Conservation (phyloP, 2,329 filamentous ascomycete genomes). For the Penicillium frequentans region DNA sequence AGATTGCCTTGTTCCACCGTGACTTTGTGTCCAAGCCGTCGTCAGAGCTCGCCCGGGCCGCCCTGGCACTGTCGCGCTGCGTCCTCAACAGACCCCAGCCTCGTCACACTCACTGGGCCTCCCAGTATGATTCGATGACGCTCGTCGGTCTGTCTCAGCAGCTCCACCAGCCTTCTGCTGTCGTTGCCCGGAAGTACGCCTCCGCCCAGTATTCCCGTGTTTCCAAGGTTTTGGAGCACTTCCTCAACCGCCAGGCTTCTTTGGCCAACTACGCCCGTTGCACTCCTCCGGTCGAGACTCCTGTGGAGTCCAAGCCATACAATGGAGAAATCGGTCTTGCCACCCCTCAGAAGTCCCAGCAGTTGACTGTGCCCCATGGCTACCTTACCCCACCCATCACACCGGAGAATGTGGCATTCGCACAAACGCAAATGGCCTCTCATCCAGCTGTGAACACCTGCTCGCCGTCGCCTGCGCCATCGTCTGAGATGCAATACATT, state of each 20-base stretch:
- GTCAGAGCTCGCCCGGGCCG: constrained; percentile 85
- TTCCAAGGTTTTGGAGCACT: constrained; percentile 64
- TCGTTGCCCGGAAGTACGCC: constrained; percentile 68
- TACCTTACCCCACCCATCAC: constrained; percentile 52
- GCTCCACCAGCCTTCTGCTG: constrained; percentile 65
- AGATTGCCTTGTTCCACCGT: constrained; percentile 93
- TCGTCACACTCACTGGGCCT: constrained; percentile 72
- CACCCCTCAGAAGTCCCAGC: constrained; percentile 43
- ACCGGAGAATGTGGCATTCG: constrained; percentile 45
- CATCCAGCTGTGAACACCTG: constrained; percentile 30
- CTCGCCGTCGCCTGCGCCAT: constrained; percentile 39
- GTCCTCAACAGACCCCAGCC: constrained; percentile 79
- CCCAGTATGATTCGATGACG: constrained; percentile 51
- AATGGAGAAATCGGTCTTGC: constrained; percentile 43
- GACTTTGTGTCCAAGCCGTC: constrained; percentile 93
- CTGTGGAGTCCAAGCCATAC: constrained; percentile 41
- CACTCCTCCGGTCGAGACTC: constrained; percentile 41
- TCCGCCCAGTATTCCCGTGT: constrained; percentile 65
- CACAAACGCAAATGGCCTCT: constrained; percentile 31
- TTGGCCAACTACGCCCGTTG: constrained; percentile 49
- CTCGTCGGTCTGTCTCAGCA: constrained; percentile 65
- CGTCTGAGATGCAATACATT: constrained; percentile 38
- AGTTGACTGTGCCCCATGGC: constrained; percentile 40
- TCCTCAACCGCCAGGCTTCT: constrained; percentile 63
- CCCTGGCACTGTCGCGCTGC: constrained; percentile 80